Evolutionary conservation across 2,329 filamentous ascomycete genomes (phyloP).

Genomic region (Epicoccum nigrum): DNA sequence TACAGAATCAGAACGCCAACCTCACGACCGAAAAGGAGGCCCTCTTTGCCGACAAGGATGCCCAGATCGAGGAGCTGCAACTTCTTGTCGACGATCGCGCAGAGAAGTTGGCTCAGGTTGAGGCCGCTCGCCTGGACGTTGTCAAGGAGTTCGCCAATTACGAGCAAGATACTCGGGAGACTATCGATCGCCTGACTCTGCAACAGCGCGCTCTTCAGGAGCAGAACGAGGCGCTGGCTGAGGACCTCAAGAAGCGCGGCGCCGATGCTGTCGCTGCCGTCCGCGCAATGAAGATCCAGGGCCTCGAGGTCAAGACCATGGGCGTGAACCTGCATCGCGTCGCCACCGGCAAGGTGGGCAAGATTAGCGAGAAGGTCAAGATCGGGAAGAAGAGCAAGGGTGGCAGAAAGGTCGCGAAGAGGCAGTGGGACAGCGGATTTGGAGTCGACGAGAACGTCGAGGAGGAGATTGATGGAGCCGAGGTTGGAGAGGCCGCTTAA

Average conservation of each 20-base stretch:
- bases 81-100: slow-evolving; percentile 42
- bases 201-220: slow-evolving; percentile 37
- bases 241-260: slow-evolving; percentile 36
- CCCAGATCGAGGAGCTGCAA: slow-evolving; percentile 44
- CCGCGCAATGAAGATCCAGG: slow-evolving; percentile 42
- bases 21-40: slow-evolving; percentile 33
- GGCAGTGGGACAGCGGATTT: slow-evolving; percentile 45
- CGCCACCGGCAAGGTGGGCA: slow-evolving; percentile 36
- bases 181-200: slow-evolving; percentile 40
- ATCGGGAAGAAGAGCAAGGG: slow-evolving; percentile 39
- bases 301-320: slow-evolving; percentile 38
- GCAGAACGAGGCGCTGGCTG: slow-evolving; percentile 39
- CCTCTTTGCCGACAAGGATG: slow-evolving; percentile 32
- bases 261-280: slow-evolving; percentile 38
- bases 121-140: slow-evolving; percentile 39
- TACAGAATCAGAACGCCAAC: slow-evolving; percentile 36
- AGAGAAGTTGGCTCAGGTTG: slow-evolving; percentile 40
- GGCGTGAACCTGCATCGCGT: slow-evolving; percentile 36
- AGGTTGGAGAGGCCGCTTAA: slow-evolving; percentile 14
- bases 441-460: slow-evolving; percentile 34
- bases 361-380: slow-evolving; percentile 41
- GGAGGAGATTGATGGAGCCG: slow-evolving; percentile 9
- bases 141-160: slow-evolving; percentile 39
- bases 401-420: slow-evolving; percentile 32
- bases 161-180: slow-evolving; percentile 37